Evolutionary conservation across 139 green algal species (phyloP).

Genomic region (Spirogloea muscicola): DNA sequence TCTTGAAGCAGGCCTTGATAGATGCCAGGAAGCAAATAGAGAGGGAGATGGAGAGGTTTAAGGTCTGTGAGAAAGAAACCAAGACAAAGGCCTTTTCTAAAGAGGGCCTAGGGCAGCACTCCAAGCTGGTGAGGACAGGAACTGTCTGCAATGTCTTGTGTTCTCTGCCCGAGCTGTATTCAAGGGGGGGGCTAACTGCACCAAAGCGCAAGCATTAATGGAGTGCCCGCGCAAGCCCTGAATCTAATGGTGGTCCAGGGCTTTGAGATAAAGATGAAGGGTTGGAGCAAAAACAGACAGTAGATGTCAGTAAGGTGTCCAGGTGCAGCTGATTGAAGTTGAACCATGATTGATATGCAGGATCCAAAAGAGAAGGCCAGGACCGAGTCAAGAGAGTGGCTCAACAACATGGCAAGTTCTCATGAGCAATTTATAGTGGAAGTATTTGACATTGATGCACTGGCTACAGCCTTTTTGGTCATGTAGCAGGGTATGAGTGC

Average conservation of each 20-base stretch:
- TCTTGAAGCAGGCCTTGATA: slow-evolving; percentile 47
- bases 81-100: slow-evolving; percentile 96
- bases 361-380: slow-evolving; percentile 85
- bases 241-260: no score
- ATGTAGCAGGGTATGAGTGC: no score
- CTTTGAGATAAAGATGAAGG: no score
- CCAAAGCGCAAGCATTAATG: no score
- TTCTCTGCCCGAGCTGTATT: background rate
- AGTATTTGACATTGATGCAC: no score
- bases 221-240: no score
- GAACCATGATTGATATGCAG: slow-evolving; percentile 39
- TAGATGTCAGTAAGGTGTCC: no score
- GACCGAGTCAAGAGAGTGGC: slow-evolving; percentile 84
- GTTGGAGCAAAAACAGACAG: no score
- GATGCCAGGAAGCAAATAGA: slow-evolving; percentile 88
- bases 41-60: slow-evolving; percentile 97
- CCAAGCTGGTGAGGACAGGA: slow-evolving; percentile 24
- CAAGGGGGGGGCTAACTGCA: no score
- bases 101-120: slow-evolving; percentile 66
- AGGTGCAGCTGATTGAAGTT: no score
- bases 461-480: no score
- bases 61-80: slow-evolving; percentile 88
- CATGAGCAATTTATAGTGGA: no score
- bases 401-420: slow-evolving; percentile 51
- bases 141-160: background rate